Evolutionary conservation across 805 yeast genomes (phyloP), one percentile per base, ranked within the genome.

Genomic region (Myxozyma udenii): DNA sequence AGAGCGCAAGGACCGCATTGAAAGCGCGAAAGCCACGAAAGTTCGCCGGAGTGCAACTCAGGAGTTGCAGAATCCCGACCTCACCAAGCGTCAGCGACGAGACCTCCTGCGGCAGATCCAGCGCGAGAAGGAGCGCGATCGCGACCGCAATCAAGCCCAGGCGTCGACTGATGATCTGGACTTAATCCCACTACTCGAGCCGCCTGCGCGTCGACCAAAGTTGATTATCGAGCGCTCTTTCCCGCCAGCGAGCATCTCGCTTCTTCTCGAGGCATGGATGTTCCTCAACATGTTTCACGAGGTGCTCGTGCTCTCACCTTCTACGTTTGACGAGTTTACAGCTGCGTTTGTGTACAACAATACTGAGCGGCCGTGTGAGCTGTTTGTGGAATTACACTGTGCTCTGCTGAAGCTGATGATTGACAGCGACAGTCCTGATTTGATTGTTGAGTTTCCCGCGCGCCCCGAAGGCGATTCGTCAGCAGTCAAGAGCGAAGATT

Each of bases 271-370:
- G 61, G 66, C 77, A 2, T 88, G 95, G 95, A 72, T 79, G 1
- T 88, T 87, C 62, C 66, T 87, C 25, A 86, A 86, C 64, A 75
- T 85, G 45, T 87, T 82, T 66, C 79, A 81, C 59, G 75, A 75
- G 32, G 80, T 87, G 0, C 69, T 87, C 28, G 64, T 76, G 3
- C 68, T 88, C n/a, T 88, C 84, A 61, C 77, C 84, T 0, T 83
- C 86, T 61, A 83, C 91, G 0, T 86, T 85, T 69, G 96, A 87
- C 68, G 95, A 84, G 59, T 85, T 79, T 62, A 64, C 84, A 5
- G 78, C 79, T 48, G 82, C 80, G 9, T 65, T 84, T 2, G 21
- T 4, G 14, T 50, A 44, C 28, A 44, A 48, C 25, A 14, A 45
- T 4, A 33, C 47, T 26, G 52, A 53, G 4, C 43, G 44, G 11